Evolutionary conservation across 129 eudicot species (phyloP).

Genomic region (Escallonia herrerae): DNA sequence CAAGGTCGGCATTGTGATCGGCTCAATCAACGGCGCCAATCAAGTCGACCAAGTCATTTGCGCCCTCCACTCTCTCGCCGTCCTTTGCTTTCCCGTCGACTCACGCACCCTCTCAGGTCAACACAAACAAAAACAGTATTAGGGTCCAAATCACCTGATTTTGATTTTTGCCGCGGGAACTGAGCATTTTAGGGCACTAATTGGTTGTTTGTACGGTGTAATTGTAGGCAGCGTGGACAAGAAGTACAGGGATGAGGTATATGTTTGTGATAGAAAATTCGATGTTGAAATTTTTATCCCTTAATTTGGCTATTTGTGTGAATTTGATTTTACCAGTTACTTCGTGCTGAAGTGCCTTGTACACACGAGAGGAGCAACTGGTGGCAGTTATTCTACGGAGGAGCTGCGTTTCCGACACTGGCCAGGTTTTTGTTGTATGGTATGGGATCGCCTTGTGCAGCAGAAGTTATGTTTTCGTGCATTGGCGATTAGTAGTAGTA

Average conservation of each 20-base stretch:
- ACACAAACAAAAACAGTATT: not conserved
- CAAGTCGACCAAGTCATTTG: conserved; percentile 55
- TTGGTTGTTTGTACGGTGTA: not conserved
- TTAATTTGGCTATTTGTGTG: not conserved
- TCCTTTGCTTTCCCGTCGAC: conserved; percentile 59
- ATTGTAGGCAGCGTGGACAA: conserved; percentile 55
- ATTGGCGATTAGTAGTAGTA: not conserved
- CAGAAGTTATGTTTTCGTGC: not conserved
- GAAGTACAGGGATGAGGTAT: conserved; percentile 54
- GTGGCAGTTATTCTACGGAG: conserved; percentile 66
- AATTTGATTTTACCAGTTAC: conserved; percentile 28
- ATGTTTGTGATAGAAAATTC: not conserved
- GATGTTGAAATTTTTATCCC: not conserved
- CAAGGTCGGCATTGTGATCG: conserved; percentile 46
- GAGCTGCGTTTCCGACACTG: conserved; percentile 57
- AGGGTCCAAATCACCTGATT: not conserved
- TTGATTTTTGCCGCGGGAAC: too few species aligned
- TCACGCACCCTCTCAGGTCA: conserved; percentile 54
- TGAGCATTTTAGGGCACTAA: not conserved
- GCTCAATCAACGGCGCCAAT: conserved; percentile 46
- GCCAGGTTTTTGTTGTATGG: conserved; percentile 72
- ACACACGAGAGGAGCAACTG: conserved; percentile 39
- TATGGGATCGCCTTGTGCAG: conserved; percentile 9
- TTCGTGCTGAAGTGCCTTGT: conserved; percentile 30
- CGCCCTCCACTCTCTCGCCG: conserved; percentile 72